phyloP scores from a whole-genome alignment of 2,329 filamentous ascomycete species.

The Bipolaris zeicola region DNA sequence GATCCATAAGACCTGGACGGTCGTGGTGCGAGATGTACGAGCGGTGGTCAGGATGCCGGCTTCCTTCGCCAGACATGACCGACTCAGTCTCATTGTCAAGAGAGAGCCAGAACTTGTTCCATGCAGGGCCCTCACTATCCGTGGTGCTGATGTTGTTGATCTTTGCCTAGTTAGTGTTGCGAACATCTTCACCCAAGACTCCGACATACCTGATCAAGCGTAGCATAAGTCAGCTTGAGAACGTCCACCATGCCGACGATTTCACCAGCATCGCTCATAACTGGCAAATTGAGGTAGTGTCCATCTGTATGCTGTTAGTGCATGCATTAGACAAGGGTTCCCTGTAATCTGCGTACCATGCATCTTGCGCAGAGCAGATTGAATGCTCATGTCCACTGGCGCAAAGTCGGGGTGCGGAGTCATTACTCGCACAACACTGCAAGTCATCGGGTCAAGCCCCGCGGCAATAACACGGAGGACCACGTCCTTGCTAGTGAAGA shows the following conservation, averaged over 20 bases:
- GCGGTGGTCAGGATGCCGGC: slow-evolving; percentile 69
- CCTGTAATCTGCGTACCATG: slow-evolving; percentile 69
- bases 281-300: slow-evolving; percentile 95
- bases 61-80: slow-evolving; percentile 88
- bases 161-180: slow-evolving; percentile 44
- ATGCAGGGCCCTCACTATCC: slow-evolving; percentile 92
- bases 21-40: slow-evolving; percentile 83
- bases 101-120: slow-evolving; percentile 99
- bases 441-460: slow-evolving; percentile 89
- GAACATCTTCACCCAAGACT: background rate
- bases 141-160: slow-evolving; percentile 88
- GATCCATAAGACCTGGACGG: slow-evolving; percentile 64
- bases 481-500: slow-evolving; percentile 99
- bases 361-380: slow-evolving; percentile 98
- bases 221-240: slow-evolving; percentile 96
- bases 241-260: slow-evolving; percentile 99
- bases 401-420: slow-evolving; percentile 99
- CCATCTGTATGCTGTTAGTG: slow-evolving; percentile 67
- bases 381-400: slow-evolving; percentile 98
- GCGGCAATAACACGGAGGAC: slow-evolving; percentile 97
- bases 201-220: slow-evolving; percentile 80
- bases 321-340: background rate
- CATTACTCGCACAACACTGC: slow-evolving; percentile 98
- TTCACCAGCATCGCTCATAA: slow-evolving; percentile 96
- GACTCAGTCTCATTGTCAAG: slow-evolving; percentile 95